Conservation (phyloP, 2,329 filamentous ascomycete species). For the Fusarium xyrophilum region DNA sequence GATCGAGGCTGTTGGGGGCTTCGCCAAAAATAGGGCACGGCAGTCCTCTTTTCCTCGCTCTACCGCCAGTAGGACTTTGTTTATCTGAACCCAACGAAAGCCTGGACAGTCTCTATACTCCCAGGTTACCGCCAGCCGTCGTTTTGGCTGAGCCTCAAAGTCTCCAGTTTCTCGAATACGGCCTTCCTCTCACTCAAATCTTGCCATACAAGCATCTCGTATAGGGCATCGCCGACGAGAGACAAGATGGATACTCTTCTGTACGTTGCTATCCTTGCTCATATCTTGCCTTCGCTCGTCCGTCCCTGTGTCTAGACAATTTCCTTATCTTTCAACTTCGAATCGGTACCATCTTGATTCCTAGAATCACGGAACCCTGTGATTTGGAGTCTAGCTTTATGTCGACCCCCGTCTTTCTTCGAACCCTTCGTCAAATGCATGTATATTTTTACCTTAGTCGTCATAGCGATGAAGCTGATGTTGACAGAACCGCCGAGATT, state of each 20-base stretch:
- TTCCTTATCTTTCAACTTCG: background rate
- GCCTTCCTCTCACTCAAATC: background rate
- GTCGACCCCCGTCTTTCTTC: background rate
- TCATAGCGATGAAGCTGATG: constrained; percentile 22
- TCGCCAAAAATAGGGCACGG: background rate
- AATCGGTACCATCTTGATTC: background rate
- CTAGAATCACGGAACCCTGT: background rate
- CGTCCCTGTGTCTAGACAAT: background rate
- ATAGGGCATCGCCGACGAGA: constrained; percentile 14
- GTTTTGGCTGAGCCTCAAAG: background rate
- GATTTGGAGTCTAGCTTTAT: background rate
- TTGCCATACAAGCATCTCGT: background rate
- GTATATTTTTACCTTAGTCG: background rate
- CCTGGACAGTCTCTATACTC: background rate
- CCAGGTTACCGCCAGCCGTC: background rate
- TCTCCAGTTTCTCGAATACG: background rate
- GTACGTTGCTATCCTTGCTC: constrained; percentile 52
- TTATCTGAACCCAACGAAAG: background rate
- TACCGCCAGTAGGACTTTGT: background rate
- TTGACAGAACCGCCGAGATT: constrained; percentile 81
- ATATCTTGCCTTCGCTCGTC: background rate
- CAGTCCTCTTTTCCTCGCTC: background rate
- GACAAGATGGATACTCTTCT: constrained; percentile 66
- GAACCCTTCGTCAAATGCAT: background rate
- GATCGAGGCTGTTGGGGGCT: background rate